phyloP scores from a whole-genome alignment of 2,329 filamentous ascomycete species.

The Ilyonectria sp. region DNA sequence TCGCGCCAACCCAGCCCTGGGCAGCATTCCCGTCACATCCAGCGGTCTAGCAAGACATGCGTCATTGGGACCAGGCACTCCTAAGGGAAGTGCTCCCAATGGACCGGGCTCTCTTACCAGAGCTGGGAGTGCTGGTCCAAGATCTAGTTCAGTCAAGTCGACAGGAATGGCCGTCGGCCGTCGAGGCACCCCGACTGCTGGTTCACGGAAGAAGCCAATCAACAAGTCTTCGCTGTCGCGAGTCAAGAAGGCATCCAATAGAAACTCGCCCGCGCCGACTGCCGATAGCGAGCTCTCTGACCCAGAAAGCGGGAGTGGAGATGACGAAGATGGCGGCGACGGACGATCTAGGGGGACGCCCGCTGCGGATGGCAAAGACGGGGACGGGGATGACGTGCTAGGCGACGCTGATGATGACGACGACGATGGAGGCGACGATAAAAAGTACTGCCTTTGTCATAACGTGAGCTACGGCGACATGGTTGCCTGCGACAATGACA shows the following conservation, averaged over 20 bases:
- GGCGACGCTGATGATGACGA: constrained; percentile 71
- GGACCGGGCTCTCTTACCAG: constrained; percentile 56
- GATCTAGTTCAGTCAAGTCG: constrained; percentile 64
- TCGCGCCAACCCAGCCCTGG: constrained; percentile 63
- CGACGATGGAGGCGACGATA: constrained; percentile 82
- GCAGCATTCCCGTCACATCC: constrained; percentile 65
- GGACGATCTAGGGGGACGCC: constrained; percentile 52
- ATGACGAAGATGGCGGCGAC: constrained; percentile 63
- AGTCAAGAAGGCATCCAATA: constrained; percentile 71
- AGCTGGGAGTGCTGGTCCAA: constrained; percentile 74
- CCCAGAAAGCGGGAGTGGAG: constrained; percentile 69
- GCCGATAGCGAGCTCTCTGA: constrained; percentile 77
- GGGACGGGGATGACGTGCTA: constrained; percentile 67
- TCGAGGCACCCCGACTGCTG: constrained; percentile 63
- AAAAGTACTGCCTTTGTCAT: constrained; percentile 88
- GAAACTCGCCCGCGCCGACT: constrained; percentile 75
- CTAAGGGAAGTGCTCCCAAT: constrained; percentile 60
- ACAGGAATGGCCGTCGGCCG: constrained; percentile 57
- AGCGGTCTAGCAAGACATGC: constrained; percentile 74
- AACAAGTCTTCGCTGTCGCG: constrained; percentile 75
- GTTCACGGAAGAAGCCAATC: constrained; percentile 64
- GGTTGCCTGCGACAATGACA: constrained; percentile 89
- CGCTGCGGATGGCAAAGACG: constrained; percentile 54
- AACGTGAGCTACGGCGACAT: constrained; percentile 89
- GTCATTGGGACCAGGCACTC: constrained; percentile 74